Base-by-base conservation (phyloP, 108 stramenopile species). In the Nitzschia sp. region DNA sequence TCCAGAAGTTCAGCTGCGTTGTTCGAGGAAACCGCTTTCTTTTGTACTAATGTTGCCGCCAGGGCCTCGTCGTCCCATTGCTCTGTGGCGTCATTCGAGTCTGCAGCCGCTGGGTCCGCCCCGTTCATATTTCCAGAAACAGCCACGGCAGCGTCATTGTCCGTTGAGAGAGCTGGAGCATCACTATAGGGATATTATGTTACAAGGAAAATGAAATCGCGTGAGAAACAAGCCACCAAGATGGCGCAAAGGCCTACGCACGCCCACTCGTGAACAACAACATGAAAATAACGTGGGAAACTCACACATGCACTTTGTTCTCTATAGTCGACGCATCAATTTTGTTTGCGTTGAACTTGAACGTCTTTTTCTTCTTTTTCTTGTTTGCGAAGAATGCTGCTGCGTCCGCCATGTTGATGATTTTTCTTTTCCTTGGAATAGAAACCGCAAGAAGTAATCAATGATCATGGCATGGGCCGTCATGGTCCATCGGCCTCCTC, bases 341-440 rank as follows among this genome's bases (percentile, higher is more conserved):
- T 48, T 82, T 80, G 77, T 96, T 96, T 50, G 94, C 94, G 65
- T 96, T 96, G 79, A 96, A 96, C 65, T 87, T 73, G 75, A 91
- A 91, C 60, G 83, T 85, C 72, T 84, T 85, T 79, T 91, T 93
- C 66, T 82, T 87, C 58, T 80, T 82, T 53, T 87, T 90, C 69
- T 91, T 90, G 72, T 89, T 94, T 11, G 91, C 89, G 68, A 92
- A 92, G 80, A 95, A 95, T 56, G 88, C 89, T 38, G 85, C 89
- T 58, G 88, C 75, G 47, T 91, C 87, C 55, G 90, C 58, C 90
- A 93, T 93, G 71, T 65, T 87, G 19, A 11, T 21, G 55, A n/a
- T n/a, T n/a, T n/a, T n/a, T n/a, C n/a, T n/a, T n/a, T n/a, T n/a
- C n/a, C n/a, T n/a, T n/a, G n/a, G n/a, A n/a, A n/a, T n/a, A n/a